Evolutionary conservation across 345 rosid genomes (phyloP), one percentile per base, ranked within the genome.

Genomic region (Theobroma cacao): DNA sequence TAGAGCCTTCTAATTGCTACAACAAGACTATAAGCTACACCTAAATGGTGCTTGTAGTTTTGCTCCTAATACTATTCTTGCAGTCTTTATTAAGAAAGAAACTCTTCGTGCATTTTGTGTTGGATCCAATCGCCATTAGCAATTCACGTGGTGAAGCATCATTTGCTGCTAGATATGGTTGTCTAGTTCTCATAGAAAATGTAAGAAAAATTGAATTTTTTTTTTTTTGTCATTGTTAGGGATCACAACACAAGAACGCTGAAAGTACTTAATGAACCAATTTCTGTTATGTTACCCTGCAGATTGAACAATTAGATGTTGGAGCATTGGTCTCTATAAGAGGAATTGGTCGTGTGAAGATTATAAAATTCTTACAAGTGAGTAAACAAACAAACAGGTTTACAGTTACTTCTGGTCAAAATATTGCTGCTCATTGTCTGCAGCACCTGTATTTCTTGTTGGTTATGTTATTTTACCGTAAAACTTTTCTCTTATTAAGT

Each of bases 101-200:
- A 72, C 79, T 87, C 69, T 93, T 93, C 79, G 96, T 91, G 86
- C 94, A 91, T 85, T 90, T 93, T 80, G 89, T 91, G 75, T 80
- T 93, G 71, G 93, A 90, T 80, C 98, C 96, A 33, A 87, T 93
- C 81, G 75, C 88, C 4, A 80, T 91, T 36, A 90, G 87, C 75
- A 84, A 84, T 36, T 82, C 89, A 38, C 87, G 89, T 10, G 84
- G 89, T 22, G 96, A 89, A 78, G 88, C 91, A 41, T 91, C 96
- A 12, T 91, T 91, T 89, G 93, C 90, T 66, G 96, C 98, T 76
- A 83, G 86, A 86, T 89, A 88, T 62, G 96, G 96, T 34, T 93
- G 96, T 77, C 78, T 93, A 82, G 96, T 91, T 33, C 40, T 82
- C 33, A 87, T 93, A 71, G 93, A 93, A 83, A 91, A 84, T 77